Conservation (phyloP, 2,329 filamentous ascomycete species). For the Ascochyta viciae-villosae region DNA sequence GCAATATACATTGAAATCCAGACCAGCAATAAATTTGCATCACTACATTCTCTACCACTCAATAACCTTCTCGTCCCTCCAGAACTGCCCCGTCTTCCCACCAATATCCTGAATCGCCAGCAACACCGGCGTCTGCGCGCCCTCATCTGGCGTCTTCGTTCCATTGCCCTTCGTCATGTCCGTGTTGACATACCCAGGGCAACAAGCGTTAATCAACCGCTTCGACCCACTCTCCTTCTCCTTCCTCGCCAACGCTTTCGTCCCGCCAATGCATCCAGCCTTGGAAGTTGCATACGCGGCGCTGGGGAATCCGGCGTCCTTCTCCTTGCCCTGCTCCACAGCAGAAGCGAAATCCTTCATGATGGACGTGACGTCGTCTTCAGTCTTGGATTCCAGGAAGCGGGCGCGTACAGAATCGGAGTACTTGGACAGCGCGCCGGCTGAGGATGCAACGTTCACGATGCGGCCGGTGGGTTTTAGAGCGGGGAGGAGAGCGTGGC, state of each 20-base stretch:
- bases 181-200: constrained; percentile 56
- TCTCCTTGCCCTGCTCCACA: constrained; percentile 55
- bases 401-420: constrained; percentile 51
- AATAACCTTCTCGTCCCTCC: constrained; percentile 47
- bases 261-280: constrained; percentile 54
- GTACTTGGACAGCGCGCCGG: constrained; percentile 57
- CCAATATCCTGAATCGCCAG: constrained; percentile 53
- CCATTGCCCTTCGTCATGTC: constrained; percentile 55
- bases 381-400: constrained; percentile 52
- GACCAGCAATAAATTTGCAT: too few relatives aligned
- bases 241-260: constrained; percentile 47
- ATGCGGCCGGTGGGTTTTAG: constrained; percentile 54
- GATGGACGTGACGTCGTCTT: constrained; percentile 54
- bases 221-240: constrained; percentile 40
- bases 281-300: constrained; percentile 59
- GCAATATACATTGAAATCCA: too few relatives aligned
- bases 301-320: constrained; percentile 58
- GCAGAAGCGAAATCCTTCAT: constrained; percentile 59
- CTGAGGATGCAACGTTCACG: constrained; percentile 58
- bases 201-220: constrained; percentile 50
- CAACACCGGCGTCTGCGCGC: constrained; percentile 54
- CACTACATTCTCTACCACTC: constrained; percentile 40
- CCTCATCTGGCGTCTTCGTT: constrained; percentile 52
- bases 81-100: constrained; percentile 49
- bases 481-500: constrained; percentile 55